A percentile compares a stretch with the other conserved stretches of the same genome.
Conservation (phyloP, 768 basidiomycete species). For the Gyrodon lividus region DNA sequence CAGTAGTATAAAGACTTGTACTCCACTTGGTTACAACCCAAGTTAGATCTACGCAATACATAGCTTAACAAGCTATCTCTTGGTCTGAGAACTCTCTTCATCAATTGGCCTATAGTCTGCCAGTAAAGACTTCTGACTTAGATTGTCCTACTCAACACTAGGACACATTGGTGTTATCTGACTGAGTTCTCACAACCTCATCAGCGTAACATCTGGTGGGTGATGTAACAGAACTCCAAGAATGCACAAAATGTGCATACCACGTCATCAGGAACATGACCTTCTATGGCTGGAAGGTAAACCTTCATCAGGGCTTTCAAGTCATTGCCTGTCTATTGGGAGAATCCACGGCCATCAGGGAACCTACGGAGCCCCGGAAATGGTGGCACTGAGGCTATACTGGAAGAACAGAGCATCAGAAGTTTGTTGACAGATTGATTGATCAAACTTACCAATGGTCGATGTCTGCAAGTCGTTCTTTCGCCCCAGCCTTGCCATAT, state of each 20-base stretch:
- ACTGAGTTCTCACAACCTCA: no score
- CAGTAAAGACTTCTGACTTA: no score
- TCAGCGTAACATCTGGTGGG: no score
- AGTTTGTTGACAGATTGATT: background rate
- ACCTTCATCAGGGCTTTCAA: background rate
- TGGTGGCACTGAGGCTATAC: constrained; percentile 19
- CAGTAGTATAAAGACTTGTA: no score
- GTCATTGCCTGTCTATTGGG: background rate
- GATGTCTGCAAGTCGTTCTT: constrained; percentile 28
- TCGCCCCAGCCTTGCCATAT: constrained; percentile 10
- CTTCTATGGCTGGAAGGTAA: constrained; percentile 26
- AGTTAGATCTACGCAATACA: no score
- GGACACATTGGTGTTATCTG: no score
- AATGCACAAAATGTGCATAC: constrained; percentile 20
- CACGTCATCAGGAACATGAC: constrained; percentile 17
- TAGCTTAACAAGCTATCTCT: no score
- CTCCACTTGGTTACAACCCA: no score
- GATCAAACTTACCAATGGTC: constrained; percentile 22
- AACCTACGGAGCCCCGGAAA: constrained; percentile 19
- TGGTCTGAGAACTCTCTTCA: no score
- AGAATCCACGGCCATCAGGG: constrained; percentile 16
- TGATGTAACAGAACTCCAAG: constrained; percentile 35
- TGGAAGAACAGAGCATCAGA: constrained; percentile 1
- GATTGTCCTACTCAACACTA: no score
- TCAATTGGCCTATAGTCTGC: no score